Evolutionary conservation across 495 filamentous ascomycete genomes (phyloP), one percentile per base, ranked within the genome.

Genomic region (Jackrogersella minutella): DNA sequence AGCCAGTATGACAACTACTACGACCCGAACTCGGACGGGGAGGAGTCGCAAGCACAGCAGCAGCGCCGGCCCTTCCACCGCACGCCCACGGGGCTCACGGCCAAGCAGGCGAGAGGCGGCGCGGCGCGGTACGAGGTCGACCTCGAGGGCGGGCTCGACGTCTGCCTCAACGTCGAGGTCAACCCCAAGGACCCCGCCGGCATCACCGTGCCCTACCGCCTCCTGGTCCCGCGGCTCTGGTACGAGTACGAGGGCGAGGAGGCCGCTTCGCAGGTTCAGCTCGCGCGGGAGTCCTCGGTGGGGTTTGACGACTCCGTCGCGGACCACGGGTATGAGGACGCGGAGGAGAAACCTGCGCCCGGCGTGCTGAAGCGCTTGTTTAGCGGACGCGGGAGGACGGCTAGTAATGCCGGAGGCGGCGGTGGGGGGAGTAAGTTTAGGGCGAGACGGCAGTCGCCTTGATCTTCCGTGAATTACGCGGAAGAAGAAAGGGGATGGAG

Each of bases 111-210:
- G 69, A 61, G 70, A n/a, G 24, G 57, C 17, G 63, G 67, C 21
- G 60, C 72, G 5, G 52, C 62, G 21, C 57, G 67, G 43, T 60
- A 68, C 55, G 71, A 77, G 39, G 73, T 93, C 68, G 85, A 96
- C 64, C 81, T 96, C 0, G 80, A 91, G 63, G 88, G 88, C 39
- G 93, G 92, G 2, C 80, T 99, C 19, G 92, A 97, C 51, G 87
- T 99, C 24, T 88, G 84, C 8, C 75, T 99, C 24, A 94, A 96
- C 67, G 85, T 95, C 68, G 95, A 99, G 78, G 85, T 97, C 65
- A 91, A 87, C 66, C 86, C 90, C 24, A 84, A 85, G 58, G 92
- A 98, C 69, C 95, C 96, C 0, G 85, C 89, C 0, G 96, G 95
- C n/a, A 90, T 89, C 66, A 99, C 95, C 2, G 84, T 86, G 41